Percentiles rank a stretch among this genome's conserved stretches.
Conservation (phyloP, 371 early-diverging fungal species). For the Actinomortierella wolfii region DNA sequence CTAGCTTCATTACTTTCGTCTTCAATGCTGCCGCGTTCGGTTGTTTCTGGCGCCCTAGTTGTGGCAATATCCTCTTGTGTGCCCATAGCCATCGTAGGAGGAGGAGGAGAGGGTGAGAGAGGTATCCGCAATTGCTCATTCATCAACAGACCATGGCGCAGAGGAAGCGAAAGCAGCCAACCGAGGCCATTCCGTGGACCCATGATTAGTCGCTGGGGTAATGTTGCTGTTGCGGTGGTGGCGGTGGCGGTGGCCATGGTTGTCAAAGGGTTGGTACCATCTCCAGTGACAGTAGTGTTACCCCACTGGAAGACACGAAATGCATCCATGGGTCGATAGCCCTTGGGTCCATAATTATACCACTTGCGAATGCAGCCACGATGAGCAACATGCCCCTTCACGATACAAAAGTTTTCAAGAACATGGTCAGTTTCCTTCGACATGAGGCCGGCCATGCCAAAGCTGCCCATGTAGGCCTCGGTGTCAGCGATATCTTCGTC, state of each 20-base stretch:
- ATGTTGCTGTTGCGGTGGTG: no score
- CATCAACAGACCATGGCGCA: no score
- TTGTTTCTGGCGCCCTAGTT: no score
- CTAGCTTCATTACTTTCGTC: no score
- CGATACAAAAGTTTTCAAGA: conserved; percentile 43
- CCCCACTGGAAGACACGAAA: conserved; percentile 35
- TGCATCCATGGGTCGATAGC: conserved; percentile 40
- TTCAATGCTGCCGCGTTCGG: no score
- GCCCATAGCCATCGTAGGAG: no score
- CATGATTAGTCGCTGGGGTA: no score
- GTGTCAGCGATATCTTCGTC: conserved; percentile 23
- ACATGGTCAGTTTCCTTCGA: conserved; percentile 42
- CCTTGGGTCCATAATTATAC: conserved; percentile 46
- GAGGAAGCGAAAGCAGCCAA: conserved; percentile 19
- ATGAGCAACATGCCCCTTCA: conserved; percentile 41
- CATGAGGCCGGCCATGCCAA: neutral
- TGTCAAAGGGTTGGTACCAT: no score
- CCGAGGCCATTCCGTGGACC: conserved; percentile 12
- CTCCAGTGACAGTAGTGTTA: conserved; percentile 12
- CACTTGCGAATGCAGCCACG: conserved; percentile 44
- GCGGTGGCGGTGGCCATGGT: no score
- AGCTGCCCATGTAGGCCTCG: conserved; percentile 4
- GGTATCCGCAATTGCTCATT: no score
- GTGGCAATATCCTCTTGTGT: no score
- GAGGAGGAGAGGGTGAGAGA: no score